phyloP scores from a whole-genome alignment of 352 stramenopile genomes.

The Globisporangium perplexum region DNA sequence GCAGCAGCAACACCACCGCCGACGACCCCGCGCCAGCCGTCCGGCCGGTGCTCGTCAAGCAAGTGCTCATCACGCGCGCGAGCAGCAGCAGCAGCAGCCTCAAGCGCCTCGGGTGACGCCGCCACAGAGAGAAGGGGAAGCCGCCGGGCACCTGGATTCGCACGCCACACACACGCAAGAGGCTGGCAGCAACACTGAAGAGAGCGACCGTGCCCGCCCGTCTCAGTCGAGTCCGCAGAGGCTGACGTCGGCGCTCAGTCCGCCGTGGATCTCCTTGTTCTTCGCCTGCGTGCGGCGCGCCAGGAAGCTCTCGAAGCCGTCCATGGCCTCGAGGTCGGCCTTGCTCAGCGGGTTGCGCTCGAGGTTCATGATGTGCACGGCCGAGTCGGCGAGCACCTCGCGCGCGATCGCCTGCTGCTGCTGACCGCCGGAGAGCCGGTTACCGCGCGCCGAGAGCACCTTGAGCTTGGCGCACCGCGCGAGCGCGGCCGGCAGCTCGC shows the following conservation, averaged over 20 bases:
- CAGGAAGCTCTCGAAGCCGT: conserved; percentile 71
- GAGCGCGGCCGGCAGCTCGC: conserved; percentile 37
- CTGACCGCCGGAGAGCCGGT: conserved; percentile 26
- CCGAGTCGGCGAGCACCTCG: conserved; percentile 45
- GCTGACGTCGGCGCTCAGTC: conserved; percentile 70
- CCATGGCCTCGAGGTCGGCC: conserved; percentile 68
- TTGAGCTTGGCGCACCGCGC: conserved; percentile 62
- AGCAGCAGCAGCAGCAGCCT: conserved; percentile 11
- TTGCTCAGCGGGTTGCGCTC: conserved; percentile 81
- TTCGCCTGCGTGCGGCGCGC: conserved; percentile 72
- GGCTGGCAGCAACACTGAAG: not conserved
- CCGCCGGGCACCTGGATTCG: not conserved
- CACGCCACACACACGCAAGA: not conserved
- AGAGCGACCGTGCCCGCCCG: not conserved
- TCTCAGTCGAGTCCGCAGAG: conserved; percentile 72
- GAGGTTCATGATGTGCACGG: conserved; percentile 80
- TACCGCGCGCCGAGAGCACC: conserved; percentile 57
- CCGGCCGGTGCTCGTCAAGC: conserved; percentile 8
- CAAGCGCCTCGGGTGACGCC: conserved; percentile 4
- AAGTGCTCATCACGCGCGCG: conserved; percentile 6
- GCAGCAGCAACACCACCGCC: not conserved
- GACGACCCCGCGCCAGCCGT: not conserved
- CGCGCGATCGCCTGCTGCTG: conserved; percentile 30
- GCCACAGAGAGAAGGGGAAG: not conserved
- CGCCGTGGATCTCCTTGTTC: conserved; percentile 85